Conservation (phyloP, 345 rosid species). For the Nasturtium officinale region DNA sequence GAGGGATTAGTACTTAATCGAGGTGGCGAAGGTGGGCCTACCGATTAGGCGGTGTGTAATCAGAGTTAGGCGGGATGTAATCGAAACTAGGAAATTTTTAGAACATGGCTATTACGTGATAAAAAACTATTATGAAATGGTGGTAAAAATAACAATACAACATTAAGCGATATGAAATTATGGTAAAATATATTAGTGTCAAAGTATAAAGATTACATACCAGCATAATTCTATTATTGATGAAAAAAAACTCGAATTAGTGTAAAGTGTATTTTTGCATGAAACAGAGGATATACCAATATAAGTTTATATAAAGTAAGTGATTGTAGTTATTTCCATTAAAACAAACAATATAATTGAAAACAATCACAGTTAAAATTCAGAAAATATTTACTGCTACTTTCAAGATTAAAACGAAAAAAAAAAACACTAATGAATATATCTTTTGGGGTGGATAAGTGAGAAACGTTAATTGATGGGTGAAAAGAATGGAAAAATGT, state of each 20-base stretch:
- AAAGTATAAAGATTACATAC: neutral
- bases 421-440: neutral
- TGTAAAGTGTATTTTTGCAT: neutral
- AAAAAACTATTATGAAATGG: neutral
- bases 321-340: neutral
- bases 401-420: neutral
- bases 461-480: constrained; percentile 37
- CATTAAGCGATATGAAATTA: neutral
- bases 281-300: neutral
- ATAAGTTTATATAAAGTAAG: neutral
- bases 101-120: no score
- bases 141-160: neutral
- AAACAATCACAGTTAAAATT: neutral
- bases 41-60: no score
- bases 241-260: neutral
- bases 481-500: constrained; percentile 6
- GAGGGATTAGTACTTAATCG: no score
- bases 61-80: no score
- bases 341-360: no score
- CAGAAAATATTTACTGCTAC: neutral
- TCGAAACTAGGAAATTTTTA: no score
- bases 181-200: neutral
- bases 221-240: neutral
- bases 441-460: constrained; percentile 17
- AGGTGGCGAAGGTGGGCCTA: no score